Evolutionary conservation across 139 green algal species (phyloP), one percentile per base, ranked within the genome.

Genomic region (Ettlia oleoabundans): DNA sequence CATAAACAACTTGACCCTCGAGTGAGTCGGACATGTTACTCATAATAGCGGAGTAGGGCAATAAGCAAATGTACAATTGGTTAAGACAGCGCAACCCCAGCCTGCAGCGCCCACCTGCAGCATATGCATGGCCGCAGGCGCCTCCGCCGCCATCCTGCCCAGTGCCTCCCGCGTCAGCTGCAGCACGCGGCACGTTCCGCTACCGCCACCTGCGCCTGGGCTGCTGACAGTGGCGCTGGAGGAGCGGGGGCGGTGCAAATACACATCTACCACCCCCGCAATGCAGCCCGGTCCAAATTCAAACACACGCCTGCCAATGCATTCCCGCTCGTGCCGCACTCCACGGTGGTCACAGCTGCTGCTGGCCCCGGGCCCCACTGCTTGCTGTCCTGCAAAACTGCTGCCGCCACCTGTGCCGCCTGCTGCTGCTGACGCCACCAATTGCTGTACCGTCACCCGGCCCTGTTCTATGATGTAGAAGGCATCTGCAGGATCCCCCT

Each of bases 161-260:
- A 81, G 40, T 28, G 38, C 75, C 7, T 42, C 55, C 2, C 75
- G 58, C 2, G 15, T 41, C 6, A 81, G 22, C 2, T 28, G 38
- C 58, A 81, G 75, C 75, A 43, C 58, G 26, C 62, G 58, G 75
- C 75, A 81, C 38, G 28, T 18, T 4, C 30, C 72, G 70, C 42
- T n/a, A 42, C 42, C 70, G 70, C 42, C 43, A 30, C 73, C 73
- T 2, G 32, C 2, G 37, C 73, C 32, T 32, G 47, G 32, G 32
- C 33, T 51, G 65, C 65, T 47, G 30, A 68, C 73, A 1, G 35
- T 40, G 19, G 75, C 75, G 0, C 38, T 43, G 2, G 75, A 81
- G 40, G 75, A 72, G 40, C 58, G 58, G 13, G 61, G 28, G 38
- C 30, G 58, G n/a, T 24, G n/a, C 24, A 81, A 38, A 58, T 62